Base-by-base conservation (phyloP, 2,329 filamentous ascomycete species). In the Colletotrichum lentis region DNA sequence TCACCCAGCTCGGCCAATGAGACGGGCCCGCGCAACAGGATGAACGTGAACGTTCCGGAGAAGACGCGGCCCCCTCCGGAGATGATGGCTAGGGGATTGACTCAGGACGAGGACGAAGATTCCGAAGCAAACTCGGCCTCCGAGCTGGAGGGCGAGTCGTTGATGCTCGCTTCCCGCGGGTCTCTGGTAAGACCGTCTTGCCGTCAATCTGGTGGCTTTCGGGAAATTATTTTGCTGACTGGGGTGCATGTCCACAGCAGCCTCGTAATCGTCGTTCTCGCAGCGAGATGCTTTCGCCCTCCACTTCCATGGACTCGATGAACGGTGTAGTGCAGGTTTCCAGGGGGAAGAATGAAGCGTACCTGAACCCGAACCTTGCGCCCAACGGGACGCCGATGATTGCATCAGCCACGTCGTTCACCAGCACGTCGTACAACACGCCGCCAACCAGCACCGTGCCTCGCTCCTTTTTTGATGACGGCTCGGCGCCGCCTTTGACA, bases 221-320 rank as follows among this genome's bases (percentile, higher is more conserved):
- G 22, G 8, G 11, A 39, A 10, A 18, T 18, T 12, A 14, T 20
- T 56, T 41, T 35, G 31, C 63, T 69, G 35, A 67, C 53, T 50
- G 20, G 20, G 31, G 20, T 56, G 18, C 49, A 49, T 49, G 61
- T 67, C 7, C 54, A 53, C 53, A 64, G n/a, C 43, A 88, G 84
- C 84, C 86, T 72, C 86, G 87, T 69, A 86, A 86, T 70, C 90
- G 91, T 70, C 87, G 88, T 49, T 92, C 91, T 14, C 87, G 87
- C 56, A 79, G 86, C 66, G 89, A 92, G 64, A 90, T 89, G 37
- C 84, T 97, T 54, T 97, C 94, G 24, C 93, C 94, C 16, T 92
- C 93, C 22, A 92, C 91, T 0, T 97, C 94, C 1, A 93, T 96
- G 90, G 94, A 97, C 75, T 97, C 94, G 0, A 90, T 97, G 72